These are phyloP conservation scores for Mycena alexandri DNA, from an alignment of 768 basidiomycete species.

Conservation along the genomic window DNA sequence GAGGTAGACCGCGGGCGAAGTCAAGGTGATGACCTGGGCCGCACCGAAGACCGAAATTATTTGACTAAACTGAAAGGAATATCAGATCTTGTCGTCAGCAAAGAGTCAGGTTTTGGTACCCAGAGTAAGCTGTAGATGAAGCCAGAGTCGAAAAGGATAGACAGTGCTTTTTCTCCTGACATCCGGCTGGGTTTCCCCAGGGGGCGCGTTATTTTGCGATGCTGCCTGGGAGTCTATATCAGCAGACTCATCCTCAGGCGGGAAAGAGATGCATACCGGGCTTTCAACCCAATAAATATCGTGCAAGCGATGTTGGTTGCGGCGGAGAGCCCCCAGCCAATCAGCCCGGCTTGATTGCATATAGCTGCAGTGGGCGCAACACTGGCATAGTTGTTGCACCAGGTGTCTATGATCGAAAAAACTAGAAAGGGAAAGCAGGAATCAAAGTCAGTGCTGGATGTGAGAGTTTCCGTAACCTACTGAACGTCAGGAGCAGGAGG, in stretches of 20 bases:
- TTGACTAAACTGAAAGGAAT: not conserved
- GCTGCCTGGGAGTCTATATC: constrained; percentile 13
- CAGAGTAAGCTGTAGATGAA: not conserved
- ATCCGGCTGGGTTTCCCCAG: constrained; percentile 24
- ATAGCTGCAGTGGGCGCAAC: constrained; percentile 18
- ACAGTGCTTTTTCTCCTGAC: constrained; percentile 20
- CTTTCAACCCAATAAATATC: constrained; percentile 28
- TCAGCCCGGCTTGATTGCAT: constrained; percentile 12
- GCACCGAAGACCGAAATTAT: no score
- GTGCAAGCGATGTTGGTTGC: constrained; percentile 27
- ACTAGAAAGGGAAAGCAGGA: constrained; percentile 5
- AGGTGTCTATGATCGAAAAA: constrained; percentile 26
- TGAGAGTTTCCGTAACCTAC: constrained; percentile 19
- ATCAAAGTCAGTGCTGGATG: constrained; percentile 13
- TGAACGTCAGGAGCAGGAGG: constrained; percentile 27
- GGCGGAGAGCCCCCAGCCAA: constrained; percentile 21
- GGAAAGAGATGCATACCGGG: constrained; percentile 26
- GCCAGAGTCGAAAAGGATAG: not conserved
- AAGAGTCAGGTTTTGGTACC: constrained; percentile 15
- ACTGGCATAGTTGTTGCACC: constrained; percentile 24
- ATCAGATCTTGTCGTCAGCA: not conserved
- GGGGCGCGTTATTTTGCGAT: constrained; percentile 23
- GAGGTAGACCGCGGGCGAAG: not conserved
- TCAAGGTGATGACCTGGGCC: not conserved
- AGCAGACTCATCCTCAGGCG: constrained; percentile 12